Percentiles rank a stretch among this genome's conserved stretches.
Conservation (phyloP, 805 yeast genomes). For the Blastobotrys mokoenaii region DNA sequence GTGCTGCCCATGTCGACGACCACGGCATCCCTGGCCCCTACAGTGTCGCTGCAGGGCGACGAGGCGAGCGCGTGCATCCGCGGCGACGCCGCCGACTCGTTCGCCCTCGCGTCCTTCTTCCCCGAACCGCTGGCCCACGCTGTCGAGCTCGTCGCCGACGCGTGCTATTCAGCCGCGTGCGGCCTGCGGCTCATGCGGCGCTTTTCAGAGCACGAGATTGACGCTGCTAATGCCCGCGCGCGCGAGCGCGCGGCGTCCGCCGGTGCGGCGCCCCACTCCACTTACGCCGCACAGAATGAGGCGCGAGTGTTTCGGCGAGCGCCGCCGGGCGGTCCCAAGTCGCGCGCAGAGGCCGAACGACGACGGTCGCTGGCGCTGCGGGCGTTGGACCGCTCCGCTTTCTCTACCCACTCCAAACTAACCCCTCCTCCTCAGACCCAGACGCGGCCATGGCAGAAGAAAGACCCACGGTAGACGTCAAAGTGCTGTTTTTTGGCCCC, state of each 20-base stretch:
- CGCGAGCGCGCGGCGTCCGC: constrained; percentile 77
- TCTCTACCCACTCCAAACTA: background rate
- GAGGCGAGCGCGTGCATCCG: constrained; percentile 27
- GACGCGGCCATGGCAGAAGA: background rate
- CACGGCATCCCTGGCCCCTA: constrained; percentile 2
- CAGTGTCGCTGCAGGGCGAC: constrained; percentile 10
- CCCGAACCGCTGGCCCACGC: constrained; percentile 52
- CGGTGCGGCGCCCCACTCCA: constrained; percentile 3
- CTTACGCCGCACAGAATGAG: background rate
- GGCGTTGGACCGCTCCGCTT: constrained; percentile 23
- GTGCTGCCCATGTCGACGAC: constrained; percentile 36
- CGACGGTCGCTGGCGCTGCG: constrained; percentile 28
- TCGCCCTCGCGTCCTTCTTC: constrained; percentile 75
- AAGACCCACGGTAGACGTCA: background rate
- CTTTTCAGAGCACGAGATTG: constrained; percentile 61
- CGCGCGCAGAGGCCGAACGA: constrained; percentile 29
- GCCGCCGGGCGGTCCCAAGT: constrained; percentile 12
- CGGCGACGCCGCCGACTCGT: constrained; percentile 90
- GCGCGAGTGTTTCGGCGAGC: constrained; percentile 3
- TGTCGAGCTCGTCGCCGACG: constrained; percentile 44
- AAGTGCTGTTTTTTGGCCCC: constrained; percentile 23
- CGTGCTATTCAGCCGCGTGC: constrained; percentile 32
- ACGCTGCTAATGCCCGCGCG: constrained; percentile 65
- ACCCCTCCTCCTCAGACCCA: background rate
- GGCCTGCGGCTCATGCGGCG: constrained; percentile 46